Evolutionary conservation across 2,329 filamentous ascomycete genomes (phyloP).

Genomic region (Emericellopsis atlantica): DNA sequence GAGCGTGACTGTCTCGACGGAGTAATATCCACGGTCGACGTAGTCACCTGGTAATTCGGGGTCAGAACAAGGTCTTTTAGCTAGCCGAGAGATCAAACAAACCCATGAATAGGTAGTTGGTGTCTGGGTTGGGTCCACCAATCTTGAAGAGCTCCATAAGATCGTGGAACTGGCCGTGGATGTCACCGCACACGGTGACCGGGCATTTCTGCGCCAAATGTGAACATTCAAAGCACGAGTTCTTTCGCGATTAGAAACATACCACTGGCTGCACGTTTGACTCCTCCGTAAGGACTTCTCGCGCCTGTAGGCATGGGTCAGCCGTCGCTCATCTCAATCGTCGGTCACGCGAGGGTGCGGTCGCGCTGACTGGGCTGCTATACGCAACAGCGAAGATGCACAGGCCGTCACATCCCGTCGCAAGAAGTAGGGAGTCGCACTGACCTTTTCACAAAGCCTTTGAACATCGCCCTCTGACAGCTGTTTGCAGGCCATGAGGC

Average conservation of each 20-base stretch:
- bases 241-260: constrained; percentile 27
- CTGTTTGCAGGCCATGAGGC: constrained; percentile 97
- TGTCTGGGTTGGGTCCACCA: constrained; percentile 93
- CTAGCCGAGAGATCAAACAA: background rate
- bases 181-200: constrained; percentile 96
- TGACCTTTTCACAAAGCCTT: constrained; percentile 93
- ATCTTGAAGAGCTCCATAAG: constrained; percentile 99
- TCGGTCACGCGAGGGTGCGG: background rate
- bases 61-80: background rate
- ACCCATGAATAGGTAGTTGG: constrained; percentile 99
- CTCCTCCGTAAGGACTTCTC: constrained; percentile 93
- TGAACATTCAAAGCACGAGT: no score
- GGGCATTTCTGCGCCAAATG: constrained; percentile 67
- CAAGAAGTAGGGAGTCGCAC: constrained; percentile 1
- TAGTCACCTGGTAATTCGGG: constrained; percentile 61
- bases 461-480: constrained; percentile 88
- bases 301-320: constrained; percentile 45
- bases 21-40: constrained; percentile 97
- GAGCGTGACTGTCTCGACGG: constrained; percentile 93
- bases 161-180: constrained; percentile 98
- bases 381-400: no score
- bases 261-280: constrained; percentile 99
- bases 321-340: background rate
- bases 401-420: no score
- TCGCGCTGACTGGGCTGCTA: constrained; percentile 4